Base-by-base conservation (phyloP, 108 stramenopile genomes). In the Aurantiochytrium sp. region DNA sequence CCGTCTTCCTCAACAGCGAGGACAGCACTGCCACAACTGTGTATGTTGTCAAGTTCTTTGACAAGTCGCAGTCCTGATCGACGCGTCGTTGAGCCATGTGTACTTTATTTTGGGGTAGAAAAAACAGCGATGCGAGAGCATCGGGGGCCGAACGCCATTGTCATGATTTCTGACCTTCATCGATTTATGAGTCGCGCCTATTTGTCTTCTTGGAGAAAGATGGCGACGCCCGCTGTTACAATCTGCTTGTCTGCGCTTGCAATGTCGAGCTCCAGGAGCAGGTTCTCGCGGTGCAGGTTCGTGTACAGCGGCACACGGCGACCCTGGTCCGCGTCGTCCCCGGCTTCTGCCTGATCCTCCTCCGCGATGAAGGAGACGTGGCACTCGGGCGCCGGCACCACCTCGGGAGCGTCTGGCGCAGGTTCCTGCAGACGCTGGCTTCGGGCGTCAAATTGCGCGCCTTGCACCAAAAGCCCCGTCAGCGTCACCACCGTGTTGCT, bases 391-490 rank as follows among this genome's bases (percentile, higher is more conserved):
- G 90, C 85, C 1, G 86, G 54, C 1, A 91, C 88, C n/a, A 94
- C 34, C 55, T 94, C 93, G 4, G 92, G 89, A 4, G 90, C 92
- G 52, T 94, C 91, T 1, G 90, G 37, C 0, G 93, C 89, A 10
- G 92, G 86, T 55, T 92, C 88, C 31, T 55, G 86, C 4, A 94
- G 88, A 5, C 54, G 39, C 4, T 87, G 86, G 50, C 50, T 65
- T 19, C 10, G 24, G 8, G 90, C 92, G 54, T 90, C 55, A 69
- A 94, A 91, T 4, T 53, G 88, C 12, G 93, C 93, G 30, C 93
- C 93, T 55, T 94, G 93, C 52, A 94, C 36, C n/a, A 92, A 53
- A 22, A 94, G 34, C 0, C 92, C 91, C 34, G 90, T 89, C 17
- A 94, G 19, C 15, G 88, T 89, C 31, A 93, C 87, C 8, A 91